Base-by-base conservation (phyloP, 139 green algal genomes). In the Gonium pectorale region DNA sequence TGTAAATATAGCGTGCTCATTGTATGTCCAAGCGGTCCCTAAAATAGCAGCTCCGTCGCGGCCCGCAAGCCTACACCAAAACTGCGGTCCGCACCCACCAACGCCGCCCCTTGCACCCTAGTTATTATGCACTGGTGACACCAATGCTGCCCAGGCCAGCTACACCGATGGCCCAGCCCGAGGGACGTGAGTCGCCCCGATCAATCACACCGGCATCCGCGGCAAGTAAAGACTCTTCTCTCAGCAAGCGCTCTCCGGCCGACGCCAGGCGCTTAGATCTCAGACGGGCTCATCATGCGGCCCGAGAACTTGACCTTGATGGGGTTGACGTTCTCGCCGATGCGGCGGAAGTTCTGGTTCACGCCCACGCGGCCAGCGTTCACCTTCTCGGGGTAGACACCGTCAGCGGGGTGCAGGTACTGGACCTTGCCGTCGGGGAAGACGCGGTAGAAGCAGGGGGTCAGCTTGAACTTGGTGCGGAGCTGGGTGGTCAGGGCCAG, bases 381-480 rank as follows among this genome's bases (percentile, higher is more conserved):
- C 40, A 99, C 97, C 96, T 99, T 99, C 95, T 99, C 97, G 49
- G 97, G 97, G 96, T 99, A 99, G 44, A 99, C 96, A 64, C 97
- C 97, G 85, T 99, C 97, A 92, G 97, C 98, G 75, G 97, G 97
- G 93, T 99, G 97, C 74, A 99, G 88, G 95, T 99, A 99, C 94
- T 99, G 90, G 35, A 99, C 97, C 94, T 99, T 96, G 85, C 96
- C 97, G 79, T 94, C 95, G 68, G 96, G 95, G 94, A 97, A 98
- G 68, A 98, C 96, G 51, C 92, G 89, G 96, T 99, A 99, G 92
- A 99, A 96, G 85, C 92, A 94, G 29, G 92, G 93, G 59, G 97
- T 89, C 38, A 93, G 94, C 95, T 99, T 99, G 95, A 98, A 99
- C 95, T 99, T 99, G 90, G 88, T 98, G 89, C 97, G 92, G 67